Evolutionary conservation across 768 basidiomycete genomes (phyloP).

Genomic region (Hericium rajendrae): DNA sequence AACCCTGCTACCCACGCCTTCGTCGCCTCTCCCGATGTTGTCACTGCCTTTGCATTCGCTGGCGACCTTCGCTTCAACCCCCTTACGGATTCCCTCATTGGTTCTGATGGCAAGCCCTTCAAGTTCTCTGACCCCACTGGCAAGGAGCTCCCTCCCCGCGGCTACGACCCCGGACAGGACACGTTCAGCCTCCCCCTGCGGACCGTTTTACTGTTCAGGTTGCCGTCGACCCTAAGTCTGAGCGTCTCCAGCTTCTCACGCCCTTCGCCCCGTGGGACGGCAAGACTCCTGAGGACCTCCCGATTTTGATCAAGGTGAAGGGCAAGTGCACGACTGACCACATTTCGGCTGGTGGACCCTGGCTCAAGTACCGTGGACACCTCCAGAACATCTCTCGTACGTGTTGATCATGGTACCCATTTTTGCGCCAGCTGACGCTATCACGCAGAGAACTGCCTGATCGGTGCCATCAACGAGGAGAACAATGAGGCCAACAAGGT

Average conservation of each 20-base stretch:
- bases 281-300: conserved; percentile 80
- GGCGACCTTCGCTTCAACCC: conserved; percentile 97
- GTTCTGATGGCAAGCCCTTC: conserved; percentile 92
- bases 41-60: conserved; percentile 94
- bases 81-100: conserved; percentile 78
- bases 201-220: conserved; percentile 81
- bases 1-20: conserved; percentile 98
- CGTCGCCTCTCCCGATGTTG: conserved; percentile 88
- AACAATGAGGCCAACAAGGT: conserved; percentile 95
- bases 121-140: conserved; percentile 91
- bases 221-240: conserved; percentile 74
- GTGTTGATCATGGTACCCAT: background rate
- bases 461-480: conserved; percentile 93
- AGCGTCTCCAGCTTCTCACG: conserved; percentile 83
- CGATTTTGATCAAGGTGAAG: conserved; percentile 94
- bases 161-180: conserved; percentile 94
- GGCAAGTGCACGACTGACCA: conserved; percentile 99
- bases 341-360: conserved; percentile 95
- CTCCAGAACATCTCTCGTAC: conserved; percentile 93
- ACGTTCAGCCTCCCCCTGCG: conserved; percentile 90
- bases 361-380: conserved; percentile 99
- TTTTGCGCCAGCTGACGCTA: background rate
- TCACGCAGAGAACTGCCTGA: conserved; percentile 81
- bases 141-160: conserved; percentile 86
- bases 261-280: conserved; percentile 93